phyloP scores from a whole-genome alignment of 805 yeast genomes.

The Ogataea polymorpha region DNA sequence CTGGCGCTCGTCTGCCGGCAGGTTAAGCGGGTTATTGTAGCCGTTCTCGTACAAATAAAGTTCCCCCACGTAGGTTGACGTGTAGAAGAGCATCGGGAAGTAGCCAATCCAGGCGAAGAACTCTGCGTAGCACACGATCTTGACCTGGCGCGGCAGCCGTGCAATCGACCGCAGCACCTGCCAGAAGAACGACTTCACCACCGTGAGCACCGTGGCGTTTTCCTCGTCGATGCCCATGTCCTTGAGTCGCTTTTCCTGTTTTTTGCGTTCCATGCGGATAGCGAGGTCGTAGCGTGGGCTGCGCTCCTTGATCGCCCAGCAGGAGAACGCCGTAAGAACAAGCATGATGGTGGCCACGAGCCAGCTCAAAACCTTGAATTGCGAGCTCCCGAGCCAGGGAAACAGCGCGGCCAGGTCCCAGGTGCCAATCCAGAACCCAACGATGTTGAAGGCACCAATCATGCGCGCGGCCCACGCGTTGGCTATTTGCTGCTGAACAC shows the following conservation, averaged over 20 bases:
- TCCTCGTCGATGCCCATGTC: constrained; percentile 37
- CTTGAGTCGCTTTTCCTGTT: constrained; percentile 31
- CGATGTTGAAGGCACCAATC: constrained; percentile 57
- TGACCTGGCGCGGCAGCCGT: constrained; percentile 48
- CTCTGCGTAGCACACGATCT: constrained; percentile 51
- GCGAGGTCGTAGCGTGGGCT: constrained; percentile 43
- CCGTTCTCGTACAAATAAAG: constrained; percentile 44
- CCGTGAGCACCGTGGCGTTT: constrained; percentile 15
- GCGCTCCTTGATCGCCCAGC: constrained; percentile 44
- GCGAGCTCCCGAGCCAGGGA: constrained; percentile 44
- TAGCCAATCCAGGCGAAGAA: constrained; percentile 69
- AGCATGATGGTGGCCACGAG: constrained; percentile 42
- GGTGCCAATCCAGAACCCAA: constrained; percentile 54
- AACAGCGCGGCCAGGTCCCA: constrained; percentile 38
- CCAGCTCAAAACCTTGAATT: constrained; percentile 48
- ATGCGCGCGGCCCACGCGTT: constrained; percentile 68
- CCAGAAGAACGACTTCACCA: constrained; percentile 25
- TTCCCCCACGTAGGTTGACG: constrained; percentile 64
- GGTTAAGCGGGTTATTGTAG: constrained; percentile 35
- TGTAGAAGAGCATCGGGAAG: constrained; percentile 62
- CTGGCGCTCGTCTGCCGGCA: constrained; percentile 38
- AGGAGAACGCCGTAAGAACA: constrained; percentile 38
- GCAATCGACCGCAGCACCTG: constrained; percentile 37
- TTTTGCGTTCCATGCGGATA: constrained; percentile 37
- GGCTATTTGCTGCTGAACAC: constrained; percentile 53